phyloP scores from a whole-genome alignment of 305 asterid species.

The Solanum hybrid region DNA sequence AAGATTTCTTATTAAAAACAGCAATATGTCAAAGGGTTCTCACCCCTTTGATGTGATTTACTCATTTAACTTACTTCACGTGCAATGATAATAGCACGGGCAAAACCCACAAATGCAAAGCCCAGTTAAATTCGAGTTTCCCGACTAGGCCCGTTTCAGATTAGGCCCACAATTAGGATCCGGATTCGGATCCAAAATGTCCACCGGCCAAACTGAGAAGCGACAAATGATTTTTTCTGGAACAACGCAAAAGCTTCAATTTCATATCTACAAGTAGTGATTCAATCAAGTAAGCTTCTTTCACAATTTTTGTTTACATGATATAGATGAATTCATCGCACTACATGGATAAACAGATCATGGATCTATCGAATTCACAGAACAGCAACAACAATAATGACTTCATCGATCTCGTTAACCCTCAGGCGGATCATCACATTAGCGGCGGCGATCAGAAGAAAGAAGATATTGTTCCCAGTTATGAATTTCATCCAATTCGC shows the following conservation, averaged over 20 bases:
- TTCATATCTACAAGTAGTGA: not conserved
- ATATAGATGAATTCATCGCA: constrained; percentile 62
- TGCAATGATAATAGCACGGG: too few relatives aligned
- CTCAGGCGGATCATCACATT: constrained; percentile 20
- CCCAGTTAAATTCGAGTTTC: not conserved
- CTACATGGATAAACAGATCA: constrained; percentile 94
- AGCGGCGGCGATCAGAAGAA: constrained; percentile 9
- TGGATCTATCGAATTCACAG: constrained; percentile 84
- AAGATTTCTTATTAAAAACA: too few relatives aligned
- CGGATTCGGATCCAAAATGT: not conserved
- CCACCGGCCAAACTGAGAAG: not conserved
- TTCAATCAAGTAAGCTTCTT: not conserved
- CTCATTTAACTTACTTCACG: too few relatives aligned
- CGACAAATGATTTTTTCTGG: not conserved
- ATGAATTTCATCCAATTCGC: constrained; percentile 40
- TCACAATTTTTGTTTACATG: not conserved
- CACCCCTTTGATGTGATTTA: too few relatives aligned
- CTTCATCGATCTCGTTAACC: constrained; percentile 66
- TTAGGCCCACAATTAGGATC: not conserved
- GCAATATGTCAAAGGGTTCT: not conserved
- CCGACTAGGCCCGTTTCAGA: not conserved
- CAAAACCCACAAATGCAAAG: not conserved
- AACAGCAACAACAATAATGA: constrained; percentile 25
- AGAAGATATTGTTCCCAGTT: constrained; percentile 32
- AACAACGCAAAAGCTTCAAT: not conserved